Percentiles rank a stretch among this genome's conserved stretches.
Conservation (phyloP, 2,329 filamentous ascomycete genomes). For the Aspergillaceae sp. region DNA sequence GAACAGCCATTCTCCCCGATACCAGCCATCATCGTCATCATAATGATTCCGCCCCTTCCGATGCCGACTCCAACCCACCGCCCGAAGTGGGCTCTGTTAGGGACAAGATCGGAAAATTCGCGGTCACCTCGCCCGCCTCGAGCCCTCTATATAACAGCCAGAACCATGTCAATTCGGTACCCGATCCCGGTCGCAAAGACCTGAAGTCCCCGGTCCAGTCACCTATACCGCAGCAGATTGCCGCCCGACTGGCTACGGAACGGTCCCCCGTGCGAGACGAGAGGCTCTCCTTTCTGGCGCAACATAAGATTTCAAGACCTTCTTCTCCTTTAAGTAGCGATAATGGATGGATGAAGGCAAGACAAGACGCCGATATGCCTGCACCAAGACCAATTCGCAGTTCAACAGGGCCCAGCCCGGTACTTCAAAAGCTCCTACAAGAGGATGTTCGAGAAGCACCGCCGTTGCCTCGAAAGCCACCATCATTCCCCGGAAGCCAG, state of each 20-base stretch:
- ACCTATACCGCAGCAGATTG: conserved; percentile 23
- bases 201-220: conserved; percentile 8
- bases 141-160: not conserved
- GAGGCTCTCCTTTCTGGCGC: conserved; percentile 8
- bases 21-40: conserved; percentile 9
- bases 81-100: conserved; percentile 29
- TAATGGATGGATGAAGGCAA: not conserved
- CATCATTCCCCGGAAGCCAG: conserved; percentile 7
- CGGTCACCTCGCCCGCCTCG: conserved; percentile 12
- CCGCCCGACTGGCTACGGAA: conserved; percentile 27
- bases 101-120: conserved; percentile 31
- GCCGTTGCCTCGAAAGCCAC: not conserved
- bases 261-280: conserved; percentile 16
- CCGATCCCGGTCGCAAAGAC: conserved; percentile 8
- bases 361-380: conserved; percentile 12
- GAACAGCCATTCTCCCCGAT: conserved; percentile 13
- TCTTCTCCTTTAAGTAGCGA: conserved; percentile 5
- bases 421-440: conserved; percentile 2
- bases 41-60: conserved; percentile 1
- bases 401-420: not conserved
- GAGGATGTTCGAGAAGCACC: conserved; percentile 1
- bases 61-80: conserved; percentile 15
- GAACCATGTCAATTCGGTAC: not conserved
- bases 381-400: conserved; percentile 19
- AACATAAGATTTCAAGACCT: conserved; percentile 3